Evolutionary conservation across 108 stramenopile genomes (phyloP), one percentile per base, ranked within the genome.

Genomic region (Fragilariopsis cylindrus): DNA sequence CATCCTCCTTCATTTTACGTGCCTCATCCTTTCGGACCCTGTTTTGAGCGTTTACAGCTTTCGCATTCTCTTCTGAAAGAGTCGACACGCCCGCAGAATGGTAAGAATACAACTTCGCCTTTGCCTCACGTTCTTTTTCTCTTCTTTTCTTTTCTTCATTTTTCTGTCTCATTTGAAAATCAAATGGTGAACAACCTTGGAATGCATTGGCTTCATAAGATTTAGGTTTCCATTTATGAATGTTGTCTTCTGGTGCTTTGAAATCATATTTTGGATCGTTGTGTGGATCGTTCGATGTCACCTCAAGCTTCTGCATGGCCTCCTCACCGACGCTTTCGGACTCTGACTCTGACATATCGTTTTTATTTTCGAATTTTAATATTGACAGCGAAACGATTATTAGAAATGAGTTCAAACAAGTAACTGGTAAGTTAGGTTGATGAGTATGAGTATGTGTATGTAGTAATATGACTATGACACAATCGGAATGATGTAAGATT

Each of bases 81-180:
- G 65, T 73, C n/a, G 55, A 21, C 5, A 79, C 78, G 44, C 76
- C 76, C 64, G 74, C 74, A n/a, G 65, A 64, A 42, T 82, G 56
- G 43, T 77, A 82, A 48, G 70, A 60, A 64, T 82, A 82, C 76
- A 77, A 64, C 4, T 42, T 39, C 41, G 81, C 81, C 68, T 77
- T 77, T 21, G 72, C 81, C 45, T 73, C 73, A 5, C 76, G 70
- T 47, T 82, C 81, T 15, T 18, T 43, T 60, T 82, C 81, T 40
- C 74, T 73, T 42, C 76, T 52, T 72, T 82, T 76, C 48, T 82
- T 82, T 30, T 82, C 73, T 64, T 76, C 71, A 53, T 77, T 77
- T 54, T 77, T 77, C 67, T 82, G 81, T 11, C 76, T 72, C 76
- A 82, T 78, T 7, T 72, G 73, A 53, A 82, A 82, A 60, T 82